Base-by-base conservation (phyloP, 345 rosid genomes). In the Aegle marmelos region DNA sequence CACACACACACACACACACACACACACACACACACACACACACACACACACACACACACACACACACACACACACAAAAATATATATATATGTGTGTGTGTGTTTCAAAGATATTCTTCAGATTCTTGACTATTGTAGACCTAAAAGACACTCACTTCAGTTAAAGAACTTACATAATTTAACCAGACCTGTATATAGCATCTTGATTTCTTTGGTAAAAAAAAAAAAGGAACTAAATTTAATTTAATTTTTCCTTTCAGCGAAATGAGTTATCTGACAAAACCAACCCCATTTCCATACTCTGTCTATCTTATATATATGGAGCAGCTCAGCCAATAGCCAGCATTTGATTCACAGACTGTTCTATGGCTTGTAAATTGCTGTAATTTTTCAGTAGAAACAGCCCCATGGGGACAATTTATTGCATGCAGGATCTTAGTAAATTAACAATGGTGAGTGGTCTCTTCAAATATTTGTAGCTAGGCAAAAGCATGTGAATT, bases 391-490 rank as follows among this genome's bases (percentile, higher is more conserved):
- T 28, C 22, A 25, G 33, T 21, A 30, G 37, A 74, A 11, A 61
- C 5, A 25, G 25, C 28, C 36, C 63, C 56, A 58, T 10, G 39
- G 21, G 19, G 41, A 57, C 5, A 41, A 74, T 27, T 74, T 62
- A 62, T 74, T 74, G 25, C 21, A 73, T n/a, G 65, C 75, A 72
- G 34, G 62, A 31, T 72, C 33, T 6, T 53, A 57, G 27, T 37
- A 56, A 57, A 17, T 5, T 17, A 25, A 60, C 19, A 73, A 9
- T 37, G 56, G 59, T 73, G 68, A 41, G 21, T 56, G 37, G 27
- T 65, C 7, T 22, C 10, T 1, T 33, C n/a, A 24, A 37, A 73
- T 60, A 25, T 36, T 60, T 24, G 11, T 74, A 39, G 39, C 58
- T 4, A 39, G 28, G 30, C 25, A 39, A 39, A 60, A 60, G 54